Conservation (phyloP, 2,329 filamentous ascomycete species). For the Peltaster fructicola region DNA sequence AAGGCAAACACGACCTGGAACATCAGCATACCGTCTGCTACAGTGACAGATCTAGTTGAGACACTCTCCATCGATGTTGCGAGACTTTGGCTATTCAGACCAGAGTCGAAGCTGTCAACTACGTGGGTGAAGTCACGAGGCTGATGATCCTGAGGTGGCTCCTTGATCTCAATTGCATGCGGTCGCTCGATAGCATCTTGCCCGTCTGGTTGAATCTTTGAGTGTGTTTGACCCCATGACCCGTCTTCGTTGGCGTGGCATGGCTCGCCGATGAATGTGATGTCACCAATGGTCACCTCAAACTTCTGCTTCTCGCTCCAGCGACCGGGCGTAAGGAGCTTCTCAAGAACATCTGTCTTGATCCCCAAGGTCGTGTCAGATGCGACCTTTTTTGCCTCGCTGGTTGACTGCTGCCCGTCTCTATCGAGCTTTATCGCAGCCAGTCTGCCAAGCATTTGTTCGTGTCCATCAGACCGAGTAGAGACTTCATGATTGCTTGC, state of each 20-base stretch:
- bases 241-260: conserved; percentile 62
- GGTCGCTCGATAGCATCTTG: background rate
- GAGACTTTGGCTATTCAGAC: conserved; percentile 6
- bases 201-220: too few species aligned
- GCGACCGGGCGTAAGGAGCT: conserved; percentile 53
- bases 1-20: conserved; percentile 93
- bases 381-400: conserved; percentile 2
- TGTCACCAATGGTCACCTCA: conserved; percentile 62
- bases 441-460: conserved; percentile 1
- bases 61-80: conserved; percentile 15
- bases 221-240: too few species aligned
- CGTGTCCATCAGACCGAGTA: background rate
- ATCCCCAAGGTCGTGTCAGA: conserved; percentile 2
- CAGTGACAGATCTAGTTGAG: conserved; percentile 14
- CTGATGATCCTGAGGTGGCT: background rate
- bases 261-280: conserved; percentile 67
- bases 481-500: conserved; percentile 2
- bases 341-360: conserved; percentile 51
- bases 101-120: conserved; percentile 15
- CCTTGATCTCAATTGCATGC: conserved; percentile 1
- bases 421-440: background rate
- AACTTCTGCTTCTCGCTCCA: conserved; percentile 63
- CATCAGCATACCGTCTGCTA: conserved; percentile 64
- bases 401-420: background rate
- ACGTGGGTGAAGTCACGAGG: conserved; percentile 13